A percentile compares a stretch with the other conserved stretches of the same genome.
Conservation (phyloP, 2,329 filamentous ascomycete species). For the Fusarium udum region DNA sequence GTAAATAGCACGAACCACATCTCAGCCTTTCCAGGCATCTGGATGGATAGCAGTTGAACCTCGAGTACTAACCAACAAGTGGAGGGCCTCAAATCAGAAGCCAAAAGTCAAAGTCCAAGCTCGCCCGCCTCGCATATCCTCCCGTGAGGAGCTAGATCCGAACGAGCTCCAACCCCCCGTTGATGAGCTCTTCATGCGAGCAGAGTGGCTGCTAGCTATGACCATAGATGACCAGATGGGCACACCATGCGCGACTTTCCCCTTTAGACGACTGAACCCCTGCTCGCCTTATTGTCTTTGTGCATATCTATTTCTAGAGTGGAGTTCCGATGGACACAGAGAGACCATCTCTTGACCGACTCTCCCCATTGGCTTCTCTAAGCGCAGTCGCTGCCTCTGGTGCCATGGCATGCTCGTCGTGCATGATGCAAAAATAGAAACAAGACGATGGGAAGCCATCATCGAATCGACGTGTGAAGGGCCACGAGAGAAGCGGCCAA, state of each 20-base stretch:
- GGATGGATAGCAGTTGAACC: conserved; percentile 14
- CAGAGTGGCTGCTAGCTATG: conserved; percentile 40
- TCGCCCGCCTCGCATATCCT: conserved; percentile 35
- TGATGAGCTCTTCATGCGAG: conserved; percentile 32
- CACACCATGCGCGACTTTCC: conserved; percentile 47
- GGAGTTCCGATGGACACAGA: conserved; percentile 37
- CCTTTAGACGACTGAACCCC: conserved; percentile 36
- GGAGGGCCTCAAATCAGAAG: conserved; percentile 37
- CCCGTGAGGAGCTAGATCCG: conserved; percentile 37
- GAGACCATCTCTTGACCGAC: conserved; percentile 40
- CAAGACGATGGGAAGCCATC: conserved; percentile 40
- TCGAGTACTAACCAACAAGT: conserved; percentile 20
- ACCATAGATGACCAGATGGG: conserved; percentile 39
- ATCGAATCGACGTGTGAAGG: conserved; percentile 45
- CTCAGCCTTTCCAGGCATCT: conserved; percentile 22
- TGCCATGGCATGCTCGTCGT: conserved; percentile 42
- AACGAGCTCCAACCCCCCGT: conserved; percentile 32
- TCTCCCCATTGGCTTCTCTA: conserved; percentile 57
- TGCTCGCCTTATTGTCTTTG: conserved; percentile 33
- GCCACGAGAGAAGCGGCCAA: conserved; percentile 56
- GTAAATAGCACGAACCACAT: neutral
- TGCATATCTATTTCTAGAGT: conserved; percentile 47
- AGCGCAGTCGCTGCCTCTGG: conserved; percentile 53
- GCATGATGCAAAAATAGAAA: conserved; percentile 53
- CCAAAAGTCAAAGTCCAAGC: conserved; percentile 33